These are phyloP conservation scores for Asterella californica DNA, from an alignment of 225 moss, liverwort and hornwort genomes.

Conservation along the genomic window DNA sequence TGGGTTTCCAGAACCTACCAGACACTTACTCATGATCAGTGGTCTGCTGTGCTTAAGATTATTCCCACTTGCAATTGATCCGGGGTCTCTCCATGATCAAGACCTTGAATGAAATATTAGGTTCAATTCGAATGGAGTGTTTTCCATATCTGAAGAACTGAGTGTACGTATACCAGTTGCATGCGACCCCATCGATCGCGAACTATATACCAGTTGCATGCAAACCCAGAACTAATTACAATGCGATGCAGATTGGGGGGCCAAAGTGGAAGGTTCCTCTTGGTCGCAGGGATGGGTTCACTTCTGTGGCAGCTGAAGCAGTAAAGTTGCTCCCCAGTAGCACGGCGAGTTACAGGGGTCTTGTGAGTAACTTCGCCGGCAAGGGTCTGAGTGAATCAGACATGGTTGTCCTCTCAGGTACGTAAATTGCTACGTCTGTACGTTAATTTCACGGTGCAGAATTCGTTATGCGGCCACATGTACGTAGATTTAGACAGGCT, in stretches of 20 bases:
- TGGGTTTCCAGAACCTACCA: no score
- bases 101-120: no score
- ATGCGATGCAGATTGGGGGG: slow-evolving; percentile 40
- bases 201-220: no score
- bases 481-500: no score
- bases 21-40: background rate
- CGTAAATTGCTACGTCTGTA: background rate
- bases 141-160: no score
- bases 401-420: slow-evolving; percentile 37
- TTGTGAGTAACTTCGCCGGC: slow-evolving; percentile 4
- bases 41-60: no score
- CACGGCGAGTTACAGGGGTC: background rate
- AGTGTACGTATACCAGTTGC: no score
- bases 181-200: no score
- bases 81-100: no score
- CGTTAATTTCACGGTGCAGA: background rate
- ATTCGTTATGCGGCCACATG: background rate
- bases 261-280: slow-evolving; percentile 30
- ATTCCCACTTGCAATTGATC: no score
- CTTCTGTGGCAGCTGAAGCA: slow-evolving; percentile 10
- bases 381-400: background rate
- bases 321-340: background rate
- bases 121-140: no score
- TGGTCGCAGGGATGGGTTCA: slow-evolving; percentile 23
- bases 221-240: background rate